Conservation (phyloP, 768 basidiomycete species). For the Lactarius evosmus region DNA sequence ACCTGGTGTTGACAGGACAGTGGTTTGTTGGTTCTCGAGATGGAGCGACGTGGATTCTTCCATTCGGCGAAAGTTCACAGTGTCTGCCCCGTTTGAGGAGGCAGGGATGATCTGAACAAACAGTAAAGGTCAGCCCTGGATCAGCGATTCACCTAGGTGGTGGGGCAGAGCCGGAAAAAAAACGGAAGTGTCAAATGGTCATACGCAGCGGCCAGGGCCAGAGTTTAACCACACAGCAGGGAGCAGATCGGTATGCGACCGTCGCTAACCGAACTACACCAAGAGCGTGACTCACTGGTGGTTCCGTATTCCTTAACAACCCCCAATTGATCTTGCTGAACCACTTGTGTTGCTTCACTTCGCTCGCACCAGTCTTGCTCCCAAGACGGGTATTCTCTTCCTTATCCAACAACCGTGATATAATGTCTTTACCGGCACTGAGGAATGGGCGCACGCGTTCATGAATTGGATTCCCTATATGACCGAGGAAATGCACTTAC, state of each 20-base stretch:
- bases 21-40: slow-evolving; percentile 50
- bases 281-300: slow-evolving; percentile 63
- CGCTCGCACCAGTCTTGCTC: slow-evolving; percentile 91
- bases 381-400: slow-evolving; percentile 85
- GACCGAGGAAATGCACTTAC: slow-evolving; percentile 18
- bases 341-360: slow-evolving; percentile 99
- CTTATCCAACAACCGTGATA: slow-evolving; percentile 87
- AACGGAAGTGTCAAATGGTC: slow-evolving; percentile 4
- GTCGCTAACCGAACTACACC: slow-evolving; percentile 2
- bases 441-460: slow-evolving; percentile 21
- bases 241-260: not conserved
- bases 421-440: slow-evolving; percentile 86
- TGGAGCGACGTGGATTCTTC: slow-evolving; percentile 91
- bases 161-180: not conserved
- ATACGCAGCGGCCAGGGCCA: not conserved
- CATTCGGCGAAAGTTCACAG: slow-evolving; percentile 85
- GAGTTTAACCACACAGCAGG: not conserved
- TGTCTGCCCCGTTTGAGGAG: slow-evolving; percentile 73
- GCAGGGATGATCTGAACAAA: slow-evolving; percentile 73
- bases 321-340: slow-evolving; percentile 97
- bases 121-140: slow-evolving; percentile 3
- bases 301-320: slow-evolving; percentile 83
- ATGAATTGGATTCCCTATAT: not conserved
- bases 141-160: not conserved
- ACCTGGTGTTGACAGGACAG: slow-evolving; percentile 42